Evolutionary conservation across 2,329 filamentous ascomycete species (phyloP).

Genomic region (Apiospora malaysiana): DNA sequence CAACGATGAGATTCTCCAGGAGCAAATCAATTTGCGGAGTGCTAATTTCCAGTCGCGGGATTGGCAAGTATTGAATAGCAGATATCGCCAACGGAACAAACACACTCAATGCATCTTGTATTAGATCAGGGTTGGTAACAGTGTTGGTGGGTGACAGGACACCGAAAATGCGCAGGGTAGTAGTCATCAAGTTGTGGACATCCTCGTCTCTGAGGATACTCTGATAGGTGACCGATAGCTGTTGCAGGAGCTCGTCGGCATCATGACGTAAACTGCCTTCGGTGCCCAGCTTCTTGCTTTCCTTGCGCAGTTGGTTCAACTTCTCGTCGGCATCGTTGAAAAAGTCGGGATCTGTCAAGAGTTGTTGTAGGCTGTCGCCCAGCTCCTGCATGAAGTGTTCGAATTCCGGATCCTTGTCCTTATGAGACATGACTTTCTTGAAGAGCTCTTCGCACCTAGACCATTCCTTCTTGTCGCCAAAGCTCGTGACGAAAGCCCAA

Average conservation of each 20-base stretch:
- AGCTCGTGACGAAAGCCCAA: conserved; percentile 79
- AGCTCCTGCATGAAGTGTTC: conserved; percentile 77
- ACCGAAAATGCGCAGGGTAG: conserved; percentile 69
- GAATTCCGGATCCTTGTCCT: conserved; percentile 80
- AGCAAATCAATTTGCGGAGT: conserved; percentile 84
- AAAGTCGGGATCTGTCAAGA: conserved; percentile 86
- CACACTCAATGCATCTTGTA: conserved; percentile 77
- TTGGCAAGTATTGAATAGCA: conserved; percentile 84
- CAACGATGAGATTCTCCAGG: conserved; percentile 87
- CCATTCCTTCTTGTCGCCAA: conserved; percentile 79
- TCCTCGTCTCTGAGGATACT: conserved; percentile 76
- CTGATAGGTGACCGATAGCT: conserved; percentile 70
- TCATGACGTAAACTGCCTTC: conserved; percentile 75
- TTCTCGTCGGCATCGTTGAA: conserved; percentile 73
- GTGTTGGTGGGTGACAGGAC: conserved; percentile 71
- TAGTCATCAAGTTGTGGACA: conserved; percentile 71
- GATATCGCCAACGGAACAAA: conserved; percentile 81
- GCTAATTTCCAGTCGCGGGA: conserved; percentile 87
- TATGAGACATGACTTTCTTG: conserved; percentile 73
- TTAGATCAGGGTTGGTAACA: conserved; percentile 71
- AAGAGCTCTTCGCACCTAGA: conserved; percentile 72
- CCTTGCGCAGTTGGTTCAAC: conserved; percentile 56
- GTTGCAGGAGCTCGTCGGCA: conserved; percentile 72
- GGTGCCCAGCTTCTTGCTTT: conserved; percentile 67
- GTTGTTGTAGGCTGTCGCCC: conserved; percentile 75